Percentiles rank a stretch among this genome's conserved stretches.
phyloP scores from a whole-genome alignment of 1,139 yeast genomes.

The Saccharomycopsis hybrid region DNA sequence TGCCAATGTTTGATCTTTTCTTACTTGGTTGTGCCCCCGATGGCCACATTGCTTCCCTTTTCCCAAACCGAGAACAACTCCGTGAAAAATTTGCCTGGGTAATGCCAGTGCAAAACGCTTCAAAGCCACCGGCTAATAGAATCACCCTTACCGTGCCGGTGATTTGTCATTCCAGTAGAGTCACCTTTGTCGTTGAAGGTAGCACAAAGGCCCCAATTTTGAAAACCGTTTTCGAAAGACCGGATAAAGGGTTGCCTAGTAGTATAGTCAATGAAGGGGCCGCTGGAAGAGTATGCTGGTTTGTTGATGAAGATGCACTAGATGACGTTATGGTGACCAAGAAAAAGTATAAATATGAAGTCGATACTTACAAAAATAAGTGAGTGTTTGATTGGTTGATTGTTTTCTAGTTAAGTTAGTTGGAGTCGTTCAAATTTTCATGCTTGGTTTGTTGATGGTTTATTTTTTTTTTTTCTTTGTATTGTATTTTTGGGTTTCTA shows the following conservation, averaged over 20 bases:
- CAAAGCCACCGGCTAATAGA: constrained; percentile 81
- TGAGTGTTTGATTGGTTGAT: not conserved
- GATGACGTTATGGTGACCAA: constrained; percentile 42
- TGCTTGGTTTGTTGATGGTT: no score
- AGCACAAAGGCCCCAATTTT: constrained; percentile 91
- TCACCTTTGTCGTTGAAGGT: constrained; percentile 93
- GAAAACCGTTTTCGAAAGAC: constrained; percentile 91
- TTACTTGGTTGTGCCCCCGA: constrained; percentile 97
- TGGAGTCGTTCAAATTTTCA: no score
- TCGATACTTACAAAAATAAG: constrained; percentile 19
- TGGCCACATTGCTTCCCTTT: constrained; percentile 93
- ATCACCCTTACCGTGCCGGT: constrained; percentile 93
- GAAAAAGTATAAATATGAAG: constrained; percentile 21
- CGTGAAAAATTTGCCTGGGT: constrained; percentile 96
- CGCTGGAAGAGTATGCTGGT: constrained; percentile 96
- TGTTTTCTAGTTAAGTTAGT: no score
- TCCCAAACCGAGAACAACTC: constrained; percentile 85
- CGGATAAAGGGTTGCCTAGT: constrained; percentile 93
- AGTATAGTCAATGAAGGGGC: constrained; percentile 93
- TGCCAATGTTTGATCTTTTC: constrained; percentile 89
- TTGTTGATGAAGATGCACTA: constrained; percentile 93
- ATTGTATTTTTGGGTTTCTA: no score
- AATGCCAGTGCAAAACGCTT: constrained; percentile 88
- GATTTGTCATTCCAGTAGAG: constrained; percentile 87
- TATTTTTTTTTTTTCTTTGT: no score